phyloP scores from a whole-genome alignment of 352 stramenopile species.

The Sclerospora graminicola region DNA sequence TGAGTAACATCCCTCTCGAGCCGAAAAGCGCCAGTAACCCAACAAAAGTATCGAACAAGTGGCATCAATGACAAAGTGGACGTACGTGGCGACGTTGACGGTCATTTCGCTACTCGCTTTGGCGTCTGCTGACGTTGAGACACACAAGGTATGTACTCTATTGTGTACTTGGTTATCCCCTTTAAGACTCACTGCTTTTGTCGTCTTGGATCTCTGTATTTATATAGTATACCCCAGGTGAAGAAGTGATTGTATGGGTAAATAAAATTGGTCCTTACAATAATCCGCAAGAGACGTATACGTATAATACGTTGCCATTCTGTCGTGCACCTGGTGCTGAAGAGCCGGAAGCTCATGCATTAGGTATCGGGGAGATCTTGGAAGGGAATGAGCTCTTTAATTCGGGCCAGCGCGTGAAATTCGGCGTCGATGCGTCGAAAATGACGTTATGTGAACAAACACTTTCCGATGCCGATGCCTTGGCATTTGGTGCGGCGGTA shows the following conservation, averaged over 20 bases:
- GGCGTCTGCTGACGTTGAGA: slow-evolving; percentile 35
- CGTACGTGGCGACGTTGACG: slow-evolving; percentile 13
- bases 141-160: slow-evolving; percentile 35
- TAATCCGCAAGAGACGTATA: slow-evolving; percentile 98
- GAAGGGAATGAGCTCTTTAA: slow-evolving; percentile 93
- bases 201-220: not conserved
- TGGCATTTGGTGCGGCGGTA: slow-evolving; percentile 77
- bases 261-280: slow-evolving; percentile 97
- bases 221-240: slow-evolving; percentile 50
- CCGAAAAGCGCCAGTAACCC: no score
- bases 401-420: slow-evolving; percentile 79
- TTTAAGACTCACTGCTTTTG: not conserved
- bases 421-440: slow-evolving; percentile 51
- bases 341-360: slow-evolving; percentile 70
- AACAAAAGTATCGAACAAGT: no score
- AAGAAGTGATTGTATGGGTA: slow-evolving; percentile 90
- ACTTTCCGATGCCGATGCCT: slow-evolving; percentile 54
- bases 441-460: slow-evolving; percentile 72
- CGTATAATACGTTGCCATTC: slow-evolving; percentile 98
- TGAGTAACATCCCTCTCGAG: no score
- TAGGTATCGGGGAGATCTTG: slow-evolving; percentile 92
- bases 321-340: slow-evolving; percentile 88
- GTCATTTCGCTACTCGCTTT: slow-evolving; percentile 7
- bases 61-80: slow-evolving; percentile 15
- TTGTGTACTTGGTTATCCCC: not conserved